phyloP scores from a whole-genome alignment of 805 yeast species.

The Jamesozyma spencerorum region DNA sequence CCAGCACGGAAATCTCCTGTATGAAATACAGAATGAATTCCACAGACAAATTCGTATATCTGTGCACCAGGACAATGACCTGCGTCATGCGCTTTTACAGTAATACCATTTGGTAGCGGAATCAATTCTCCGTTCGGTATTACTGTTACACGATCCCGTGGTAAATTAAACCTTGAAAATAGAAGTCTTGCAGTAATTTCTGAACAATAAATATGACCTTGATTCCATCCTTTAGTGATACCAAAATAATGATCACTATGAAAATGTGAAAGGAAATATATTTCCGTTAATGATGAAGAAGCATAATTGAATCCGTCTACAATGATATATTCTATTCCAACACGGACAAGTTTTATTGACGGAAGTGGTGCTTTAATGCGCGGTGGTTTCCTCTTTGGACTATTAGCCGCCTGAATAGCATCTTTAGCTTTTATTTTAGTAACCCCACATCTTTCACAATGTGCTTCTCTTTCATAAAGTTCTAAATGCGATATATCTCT shows the following conservation, averaged over 20 bases:
- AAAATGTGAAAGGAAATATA: slow-evolving; percentile 70
- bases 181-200: slow-evolving; percentile 55
- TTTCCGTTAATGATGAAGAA: slow-evolving; percentile 36
- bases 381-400: no score
- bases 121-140: slow-evolving; percentile 34
- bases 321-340: slow-evolving; percentile 28
- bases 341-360: slow-evolving; percentile 41
- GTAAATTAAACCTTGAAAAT: slow-evolving; percentile 43
- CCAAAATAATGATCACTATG: slow-evolving; percentile 96
- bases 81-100: slow-evolving; percentile 65
- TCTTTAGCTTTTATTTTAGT: slow-evolving; percentile 5
- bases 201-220: slow-evolving; percentile 66
- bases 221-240: slow-evolving; percentile 63
- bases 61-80: slow-evolving; percentile 97
- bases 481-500: slow-evolving; percentile 32
- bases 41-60: slow-evolving; percentile 40
- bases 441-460: slow-evolving; percentile 46
- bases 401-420: no score
- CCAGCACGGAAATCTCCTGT: slow-evolving; percentile 90
- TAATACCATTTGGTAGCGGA: slow-evolving; percentile 8
- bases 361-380: slow-evolving; percentile 36
- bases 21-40: slow-evolving; percentile 37
- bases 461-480: slow-evolving; percentile 39
- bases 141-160: slow-evolving; percentile 29
- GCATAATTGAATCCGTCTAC: slow-evolving; percentile 55